Conservation (phyloP, 495 filamentous ascomycete species). For the Xylona heveae region DNA sequence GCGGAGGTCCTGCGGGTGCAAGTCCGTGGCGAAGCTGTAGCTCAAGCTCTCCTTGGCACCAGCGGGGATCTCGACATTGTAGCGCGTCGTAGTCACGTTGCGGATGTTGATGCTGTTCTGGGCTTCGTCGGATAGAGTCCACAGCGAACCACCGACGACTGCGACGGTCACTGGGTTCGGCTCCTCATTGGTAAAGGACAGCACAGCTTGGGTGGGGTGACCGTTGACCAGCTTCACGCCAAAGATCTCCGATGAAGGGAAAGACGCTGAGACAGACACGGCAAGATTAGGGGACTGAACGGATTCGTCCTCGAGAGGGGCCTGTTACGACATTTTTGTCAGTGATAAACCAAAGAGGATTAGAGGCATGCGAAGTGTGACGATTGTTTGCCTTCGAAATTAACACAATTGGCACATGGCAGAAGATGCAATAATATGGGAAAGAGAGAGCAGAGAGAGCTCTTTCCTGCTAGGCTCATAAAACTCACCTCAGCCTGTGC, state of each 20-base stretch:
- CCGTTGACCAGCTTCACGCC: constrained; percentile 93
- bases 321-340: constrained; percentile 16
- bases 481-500: constrained; percentile 38
- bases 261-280: constrained; percentile 53
- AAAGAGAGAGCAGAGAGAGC: constrained; percentile 12
- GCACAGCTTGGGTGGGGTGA: constrained; percentile 58
- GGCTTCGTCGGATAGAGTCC: constrained; percentile 31
- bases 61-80: constrained; percentile 54
- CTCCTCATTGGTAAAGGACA: constrained; percentile 74
- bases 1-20: constrained; percentile 77
- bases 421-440: constrained; percentile 1
- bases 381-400: constrained; percentile 6
- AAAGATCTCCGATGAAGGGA: constrained; percentile 78
- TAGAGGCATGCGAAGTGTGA: constrained; percentile 7
- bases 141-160: constrained; percentile 60
- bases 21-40: constrained; percentile 73
- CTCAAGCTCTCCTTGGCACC: constrained; percentile 54
- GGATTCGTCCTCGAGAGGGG: constrained; percentile 18
- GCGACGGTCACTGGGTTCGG: constrained; percentile 48
- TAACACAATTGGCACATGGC: background rate
- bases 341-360: constrained; percentile 9
- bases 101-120: constrained; percentile 37
- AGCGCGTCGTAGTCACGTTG: constrained; percentile 63
- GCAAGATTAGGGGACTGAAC: constrained; percentile 37
- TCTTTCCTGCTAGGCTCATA: constrained; percentile 5